phyloP scores from a whole-genome alignment of 768 basidiomycete genomes.

The Pulveroboletus sp. region DNA sequence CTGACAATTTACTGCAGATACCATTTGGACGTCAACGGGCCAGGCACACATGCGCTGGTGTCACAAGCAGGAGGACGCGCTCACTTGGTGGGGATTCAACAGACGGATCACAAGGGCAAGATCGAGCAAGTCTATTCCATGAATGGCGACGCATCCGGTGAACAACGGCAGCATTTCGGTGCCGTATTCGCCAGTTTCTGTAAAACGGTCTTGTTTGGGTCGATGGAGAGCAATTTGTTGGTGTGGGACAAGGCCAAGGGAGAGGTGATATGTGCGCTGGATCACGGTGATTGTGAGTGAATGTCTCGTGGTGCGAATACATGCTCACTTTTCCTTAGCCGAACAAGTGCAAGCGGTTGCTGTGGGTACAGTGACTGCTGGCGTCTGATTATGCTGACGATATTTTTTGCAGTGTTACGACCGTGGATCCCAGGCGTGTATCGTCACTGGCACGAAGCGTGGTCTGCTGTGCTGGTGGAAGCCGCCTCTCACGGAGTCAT shows the following conservation, averaged over 20 bases:
- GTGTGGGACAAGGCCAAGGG: conserved; percentile 62
- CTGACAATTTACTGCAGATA: conserved; percentile 37
- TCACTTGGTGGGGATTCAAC: conserved; percentile 49
- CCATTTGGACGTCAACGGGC: conserved; percentile 50
- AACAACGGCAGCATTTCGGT: conserved; percentile 38
- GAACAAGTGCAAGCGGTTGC: conserved; percentile 33
- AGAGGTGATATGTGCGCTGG: conserved; percentile 54
- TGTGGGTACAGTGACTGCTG: conserved; percentile 20
- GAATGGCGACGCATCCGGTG: conserved; percentile 32
- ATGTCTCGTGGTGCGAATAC: background rate
- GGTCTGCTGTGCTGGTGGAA: conserved; percentile 61
- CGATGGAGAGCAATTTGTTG: conserved; percentile 50
- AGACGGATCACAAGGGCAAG: conserved; percentile 48
- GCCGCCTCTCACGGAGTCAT: conserved; percentile 27
- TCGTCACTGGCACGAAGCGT: conserved; percentile 56
- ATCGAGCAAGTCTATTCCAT: conserved; percentile 52
- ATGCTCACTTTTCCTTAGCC: conserved; percentile 23
- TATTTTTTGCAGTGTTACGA: conserved; percentile 42
- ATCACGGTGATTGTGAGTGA: conserved; percentile 55
- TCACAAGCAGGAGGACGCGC: conserved; percentile 49
- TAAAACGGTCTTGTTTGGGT: conserved; percentile 57
- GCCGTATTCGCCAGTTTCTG: conserved; percentile 54
- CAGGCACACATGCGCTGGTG: conserved; percentile 51
- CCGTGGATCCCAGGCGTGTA: conserved; percentile 35
- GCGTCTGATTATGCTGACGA: conserved; percentile 26